Evolutionary conservation across 2,329 filamentous ascomycete species (phyloP), one percentile per base, ranked within the genome.

Genomic region (Colletotrichum costaricense): DNA sequence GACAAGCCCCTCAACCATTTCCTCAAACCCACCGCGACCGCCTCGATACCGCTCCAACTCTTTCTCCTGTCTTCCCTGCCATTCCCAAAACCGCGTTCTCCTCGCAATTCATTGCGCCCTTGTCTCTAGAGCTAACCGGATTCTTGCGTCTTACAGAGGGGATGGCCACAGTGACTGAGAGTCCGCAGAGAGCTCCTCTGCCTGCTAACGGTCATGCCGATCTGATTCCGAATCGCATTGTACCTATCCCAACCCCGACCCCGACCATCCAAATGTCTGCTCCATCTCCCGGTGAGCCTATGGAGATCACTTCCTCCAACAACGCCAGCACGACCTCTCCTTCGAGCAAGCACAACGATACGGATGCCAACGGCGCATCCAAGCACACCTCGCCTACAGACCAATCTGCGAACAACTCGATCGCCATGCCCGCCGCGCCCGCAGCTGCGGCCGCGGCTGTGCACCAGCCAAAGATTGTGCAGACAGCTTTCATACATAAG

Each of bases 401-500:
- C n/a, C 81, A 82, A 52, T 76, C 75, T 68, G 69, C 75, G 3
- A 75, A 76, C 22, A 80, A 78, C 67, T 82, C 82, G 63, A 82
- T 80, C 64, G 83, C 82, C 55, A 89, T 89, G 87, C 83, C 87
- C 42, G 87, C 88, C 26, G 88, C 87, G 19, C 82, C 83, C 24
- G 83, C 86, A 3, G 84, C 87, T n/a, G 92, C 92, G 24, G 91
- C 92, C 1, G 91, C 93, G 5, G 93, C 93, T 60, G 93, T 95
- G 65, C 95, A 97, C 80, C 95, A 98, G 81, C 95, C 97, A 73
- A 99, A 99, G 85, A 96, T 98, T 57, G 95, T 98, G 19, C 97
- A 99, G 85, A 98, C 97, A 12, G 97, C 97, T 26, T 99, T 99
- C 80, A 98, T 99, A 76, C 97, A 99, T 84, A 99, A 99, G 84